Evolutionary conservation across 305 asterid genomes (phyloP), one percentile per base, ranked within the genome.

Genomic region (Fraxinus nigra): DNA sequence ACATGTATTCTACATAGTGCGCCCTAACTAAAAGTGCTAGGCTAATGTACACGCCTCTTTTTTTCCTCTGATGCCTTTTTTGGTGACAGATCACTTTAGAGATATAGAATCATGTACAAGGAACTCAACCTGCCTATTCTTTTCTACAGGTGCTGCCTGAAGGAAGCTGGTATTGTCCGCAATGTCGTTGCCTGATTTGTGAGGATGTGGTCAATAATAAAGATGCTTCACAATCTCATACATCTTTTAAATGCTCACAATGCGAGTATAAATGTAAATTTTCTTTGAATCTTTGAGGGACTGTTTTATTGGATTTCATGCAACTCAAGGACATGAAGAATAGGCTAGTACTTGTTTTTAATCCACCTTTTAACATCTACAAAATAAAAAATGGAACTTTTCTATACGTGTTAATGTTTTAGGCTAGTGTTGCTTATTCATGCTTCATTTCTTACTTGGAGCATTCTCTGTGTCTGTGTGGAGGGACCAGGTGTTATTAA

Each of bases 161-260:
- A 88, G 99, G 99, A 88, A 91, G 90, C 81, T 97, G 98, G 99
- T 97, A 93, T 79, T 97, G 99, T 80, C 91, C 96, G 20, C 94
- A 91, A 79, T 97, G 98, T 88, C 89, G 95, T 74, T 97, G 99
- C 90, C 92, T 78, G 87, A 89, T 87, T 87, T 97, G 99, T 86
- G 92, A 88, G 84, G 91, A 90, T 85, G 91, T 89, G 51, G 98
- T 89, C 72, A 84, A 81, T 78, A 86, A 85, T 78, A 87, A 81
- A 76, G 98, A 92, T 81, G 78, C 84, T 87, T 81, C 90, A 73
- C 82, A 87, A 81, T 74, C 80, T 85, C 88, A 80, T 20, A 82
- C 87, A 85, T 88, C 81, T 80, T 87, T 91, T 75, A 91, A 88
- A 85, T 97, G 99, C 89, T 87, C 86, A 34, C 98, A 93, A 89